These are phyloP conservation scores for Suhomyces emberorum DNA, from an alignment of 805 yeast species.

Conservation along the genomic window DNA sequence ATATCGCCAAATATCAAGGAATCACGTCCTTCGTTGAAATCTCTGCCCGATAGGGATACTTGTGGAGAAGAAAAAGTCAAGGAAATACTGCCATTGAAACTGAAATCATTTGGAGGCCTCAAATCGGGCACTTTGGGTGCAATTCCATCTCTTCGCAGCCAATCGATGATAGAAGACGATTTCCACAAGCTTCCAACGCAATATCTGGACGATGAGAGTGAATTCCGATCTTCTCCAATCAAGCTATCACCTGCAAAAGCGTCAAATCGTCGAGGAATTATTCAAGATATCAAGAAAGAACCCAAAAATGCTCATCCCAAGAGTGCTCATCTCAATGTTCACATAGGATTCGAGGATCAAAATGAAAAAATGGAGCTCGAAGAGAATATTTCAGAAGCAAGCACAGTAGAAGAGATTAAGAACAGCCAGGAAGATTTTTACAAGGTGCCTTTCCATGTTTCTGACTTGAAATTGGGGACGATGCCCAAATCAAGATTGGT, in stretches of 20 bases:
- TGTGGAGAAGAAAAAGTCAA: neutral
- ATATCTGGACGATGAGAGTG: conserved; percentile 21
- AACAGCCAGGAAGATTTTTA: too few species aligned
- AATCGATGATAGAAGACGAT: conserved; percentile 9
- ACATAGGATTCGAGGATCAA: too few species aligned
- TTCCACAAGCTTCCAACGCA: conserved; percentile 24
- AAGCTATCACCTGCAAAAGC: conserved; percentile 11
- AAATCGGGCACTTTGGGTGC: conserved; percentile 4
- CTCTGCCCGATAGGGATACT: neutral
- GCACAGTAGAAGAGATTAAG: too few species aligned
- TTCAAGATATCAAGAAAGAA: conserved; percentile 1
- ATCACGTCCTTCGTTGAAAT: neutral
- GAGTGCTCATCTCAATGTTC: too few species aligned
- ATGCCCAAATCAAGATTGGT: too few species aligned
- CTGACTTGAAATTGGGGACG: too few species aligned
- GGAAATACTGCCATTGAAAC: neutral
- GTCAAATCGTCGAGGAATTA: too few species aligned
- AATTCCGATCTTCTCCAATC: conserved; percentile 9
- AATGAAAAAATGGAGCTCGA: too few species aligned
- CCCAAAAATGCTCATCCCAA: too few species aligned
- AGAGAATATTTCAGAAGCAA: too few species aligned
- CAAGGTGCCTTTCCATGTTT: too few species aligned
- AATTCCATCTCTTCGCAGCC: conserved; percentile 11
- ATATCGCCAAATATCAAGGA: neutral
- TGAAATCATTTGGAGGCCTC: conserved; percentile 7